Evolutionary conservation across 2,329 filamentous ascomycete genomes (phyloP).

Genomic region (Fusarium xylarioides): DNA sequence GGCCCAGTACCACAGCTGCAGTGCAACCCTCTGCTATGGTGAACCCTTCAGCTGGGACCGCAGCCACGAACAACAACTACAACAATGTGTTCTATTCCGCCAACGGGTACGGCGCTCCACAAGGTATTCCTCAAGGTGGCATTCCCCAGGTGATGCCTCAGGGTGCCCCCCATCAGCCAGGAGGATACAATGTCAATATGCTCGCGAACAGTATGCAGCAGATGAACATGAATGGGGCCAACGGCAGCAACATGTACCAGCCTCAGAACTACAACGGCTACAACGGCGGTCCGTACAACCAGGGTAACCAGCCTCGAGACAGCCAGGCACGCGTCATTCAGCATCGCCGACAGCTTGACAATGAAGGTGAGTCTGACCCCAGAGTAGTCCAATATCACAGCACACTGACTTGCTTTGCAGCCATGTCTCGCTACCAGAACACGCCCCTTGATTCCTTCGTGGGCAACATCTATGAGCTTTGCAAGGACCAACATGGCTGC

Average conservation of each 20-base stretch:
- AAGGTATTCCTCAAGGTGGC: conserved; percentile 27
- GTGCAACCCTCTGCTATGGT: conserved; percentile 42
- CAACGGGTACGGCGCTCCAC: conserved; percentile 44
- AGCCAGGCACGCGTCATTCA: conserved; percentile 80
- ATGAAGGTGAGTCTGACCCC: conserved; percentile 64
- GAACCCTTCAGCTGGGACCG: conserved; percentile 37
- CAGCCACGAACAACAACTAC: conserved; percentile 43
- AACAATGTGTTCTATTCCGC: conserved; percentile 47
- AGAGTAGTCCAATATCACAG: not conserved
- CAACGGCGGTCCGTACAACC: conserved; percentile 58
- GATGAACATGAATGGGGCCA: conserved; percentile 63
- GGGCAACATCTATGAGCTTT: conserved; percentile 87
- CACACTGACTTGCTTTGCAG: conserved; percentile 51
- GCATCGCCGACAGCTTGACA: conserved; percentile 77
- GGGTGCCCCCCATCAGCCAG: conserved; percentile 38
- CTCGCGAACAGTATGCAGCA: conserved; percentile 74
- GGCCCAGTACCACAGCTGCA: conserved; percentile 60
- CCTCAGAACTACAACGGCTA: conserved; percentile 68
- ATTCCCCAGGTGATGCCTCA: conserved; percentile 16
- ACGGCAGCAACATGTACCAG: conserved; percentile 58
- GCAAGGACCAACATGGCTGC: conserved; percentile 98
- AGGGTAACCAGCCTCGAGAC: conserved; percentile 70
- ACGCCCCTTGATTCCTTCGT: conserved; percentile 81
- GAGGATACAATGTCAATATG: conserved; percentile 54
- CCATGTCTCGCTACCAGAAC: conserved; percentile 84